phyloP scores from a whole-genome alignment of 176 grass and related monocot species.

The Bothriochloa decipiens region DNA sequence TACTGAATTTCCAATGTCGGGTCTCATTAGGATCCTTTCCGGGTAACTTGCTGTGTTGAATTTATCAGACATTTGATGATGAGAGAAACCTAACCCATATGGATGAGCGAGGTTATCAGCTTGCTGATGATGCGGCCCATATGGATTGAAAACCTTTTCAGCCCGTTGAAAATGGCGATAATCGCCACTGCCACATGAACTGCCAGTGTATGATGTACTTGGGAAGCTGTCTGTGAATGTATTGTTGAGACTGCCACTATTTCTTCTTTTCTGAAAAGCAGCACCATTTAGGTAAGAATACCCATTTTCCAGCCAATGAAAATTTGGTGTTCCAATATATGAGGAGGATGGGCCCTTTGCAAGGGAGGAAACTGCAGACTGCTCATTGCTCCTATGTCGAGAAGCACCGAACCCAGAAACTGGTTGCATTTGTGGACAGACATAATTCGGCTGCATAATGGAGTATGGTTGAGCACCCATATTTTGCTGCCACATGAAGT shows the following conservation, averaged over 20 bases:
- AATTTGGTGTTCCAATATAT: constrained; percentile 37
- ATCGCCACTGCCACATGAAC: constrained; percentile 43
- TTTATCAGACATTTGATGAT: constrained; percentile 33
- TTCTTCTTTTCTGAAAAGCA: constrained; percentile 37
- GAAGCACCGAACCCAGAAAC: constrained; percentile 41
- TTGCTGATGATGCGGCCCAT: constrained; percentile 16
- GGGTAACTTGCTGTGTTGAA: constrained; percentile 21
- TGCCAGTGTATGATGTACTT: constrained; percentile 40
- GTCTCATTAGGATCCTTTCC: constrained; percentile 40
- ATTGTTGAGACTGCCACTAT: not conserved
- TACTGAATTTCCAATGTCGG: constrained; percentile 37
- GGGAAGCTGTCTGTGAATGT: constrained; percentile 30
- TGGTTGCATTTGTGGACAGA: constrained; percentile 48
- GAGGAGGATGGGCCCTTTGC: constrained; percentile 14
- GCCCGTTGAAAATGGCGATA: constrained; percentile 26
- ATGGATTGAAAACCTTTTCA: constrained; percentile 32
- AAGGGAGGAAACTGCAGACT: not conserved
- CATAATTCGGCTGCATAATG: constrained; percentile 37
- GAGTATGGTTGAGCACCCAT: constrained; percentile 40
- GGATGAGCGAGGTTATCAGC: constrained; percentile 29
- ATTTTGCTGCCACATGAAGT: constrained; percentile 36
- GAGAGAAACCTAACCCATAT: constrained; percentile 14
- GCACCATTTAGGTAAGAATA: constrained; percentile 33
- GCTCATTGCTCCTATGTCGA: constrained; percentile 40
- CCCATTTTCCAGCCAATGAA: constrained; percentile 32